Evolutionary conservation across 345 rosid species (phyloP), one percentile per base, ranked within the genome.

Genomic region (Sisymbrium altissimum): DNA sequence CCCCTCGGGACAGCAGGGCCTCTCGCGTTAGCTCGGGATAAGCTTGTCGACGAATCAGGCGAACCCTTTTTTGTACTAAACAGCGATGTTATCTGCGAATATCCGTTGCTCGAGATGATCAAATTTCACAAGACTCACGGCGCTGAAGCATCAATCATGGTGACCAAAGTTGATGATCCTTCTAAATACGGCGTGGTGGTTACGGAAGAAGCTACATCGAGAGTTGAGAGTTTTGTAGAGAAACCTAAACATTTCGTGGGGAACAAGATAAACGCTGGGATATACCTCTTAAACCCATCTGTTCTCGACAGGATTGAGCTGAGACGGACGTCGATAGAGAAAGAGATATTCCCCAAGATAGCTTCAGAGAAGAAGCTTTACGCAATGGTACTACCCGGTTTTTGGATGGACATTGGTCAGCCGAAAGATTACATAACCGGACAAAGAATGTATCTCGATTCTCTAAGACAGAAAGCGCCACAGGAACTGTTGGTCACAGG

Each of bases 1-100:
- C 97, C 97, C 0, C 85, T 90, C 1, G 96, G 98, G 56, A 93
- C 98, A 60, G 98, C 98, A 70, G 97, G 98, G 69, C 98, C 97
- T 75, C 86, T 93, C 61, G 97, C 98, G 2, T 33, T 93, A 76
- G 98, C 98, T 19, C 88, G 92, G 79, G 96, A 93, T 65, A 86
- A 86, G 74, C 79, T 93, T 41, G 9, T 81, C 25, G 90, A 87
- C 61, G 82, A 78, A 29, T 84, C 96, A 52, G 86, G 88, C 14
- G 83, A 83, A 38, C 96, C 98, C 0, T 93, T 93, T 76, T 90
- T 93, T 54, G 97, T 93, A 30, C 43, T 71, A 0, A 71, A 62
- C 43, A 72, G 68, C 33, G 76, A 72, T 27, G 69, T 72, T 5
- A 61, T 79, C 90, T 90, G 93, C n/a, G 98, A 93, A 80, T 93